Evolutionary conservation across 164 flowering plant genomes (phyloP), one percentile per base, ranked within the genome.

Genomic region (Tetracentron sinense): DNA sequence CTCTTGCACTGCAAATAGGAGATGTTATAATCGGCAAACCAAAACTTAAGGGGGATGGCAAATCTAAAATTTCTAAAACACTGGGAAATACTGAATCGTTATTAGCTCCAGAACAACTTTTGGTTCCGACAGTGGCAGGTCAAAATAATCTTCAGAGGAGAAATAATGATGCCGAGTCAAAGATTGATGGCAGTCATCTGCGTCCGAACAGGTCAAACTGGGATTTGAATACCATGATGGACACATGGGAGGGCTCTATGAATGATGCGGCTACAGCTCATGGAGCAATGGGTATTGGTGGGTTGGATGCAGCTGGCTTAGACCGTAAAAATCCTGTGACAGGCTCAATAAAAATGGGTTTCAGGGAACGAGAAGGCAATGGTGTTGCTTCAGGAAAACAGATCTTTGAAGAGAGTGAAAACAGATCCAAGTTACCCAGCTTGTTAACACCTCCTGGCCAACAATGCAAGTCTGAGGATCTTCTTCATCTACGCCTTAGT

Each of bases 181-280:
- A 62, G 11, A 46, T 23, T 29, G 54, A 56, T 27, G 26, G 65
- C 20, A 44, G 55, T 67, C 48, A 30, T 54, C 56, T 38, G 26
- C n/a, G 23, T 62, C 25, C 82, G 23, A 65, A 81, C 54, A 77
- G 94, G 71, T 79, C 84, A 42, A 76, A 77, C 47, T 87, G 94
- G 94, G 89, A 87, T 77, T 69, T 87, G 72, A 87, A 87, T 71
- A 83, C 83, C 27, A 69, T 72, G 21, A 85, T 87, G 87, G 94
- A 87, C 65, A 67, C 73, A 23, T 87, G 94, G 94, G 87, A 75
- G 27, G 78, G 66, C 31, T 70, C 83, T 68, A 54, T 7, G 20
- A 53, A 38, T 47, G 72, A 72, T 54, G 54, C 26, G 35, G 54
- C 22, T 66, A 56, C 56, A n/a, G 33, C 60, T 61, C 12, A 46